A percentile compares a stretch with the other conserved stretches of the same genome.
Conservation (phyloP, 1,284 basidiomycete species). For the Ceratobasidium sp. region DNA sequence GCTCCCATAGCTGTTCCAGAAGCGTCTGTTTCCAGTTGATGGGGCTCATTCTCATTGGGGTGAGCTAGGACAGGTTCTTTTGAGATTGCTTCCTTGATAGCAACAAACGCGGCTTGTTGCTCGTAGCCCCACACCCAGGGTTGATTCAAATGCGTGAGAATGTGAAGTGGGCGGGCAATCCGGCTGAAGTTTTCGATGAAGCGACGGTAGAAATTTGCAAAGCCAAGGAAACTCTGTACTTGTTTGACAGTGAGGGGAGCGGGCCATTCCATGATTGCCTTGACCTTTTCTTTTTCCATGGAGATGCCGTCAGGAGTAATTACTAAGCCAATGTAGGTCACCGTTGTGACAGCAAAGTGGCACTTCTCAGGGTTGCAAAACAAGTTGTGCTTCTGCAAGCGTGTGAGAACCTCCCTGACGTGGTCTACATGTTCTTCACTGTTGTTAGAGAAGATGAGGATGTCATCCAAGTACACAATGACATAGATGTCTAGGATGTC, state of each 20-base stretch:
- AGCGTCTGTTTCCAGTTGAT: conserved; percentile 28
- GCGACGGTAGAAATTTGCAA: conserved; percentile 49
- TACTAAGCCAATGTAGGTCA: conserved; percentile 19
- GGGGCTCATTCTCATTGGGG: conserved; percentile 4
- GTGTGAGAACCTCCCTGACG: conserved; percentile 44
- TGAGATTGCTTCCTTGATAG: conserved; percentile 41
- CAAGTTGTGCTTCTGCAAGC: conserved; percentile 40
- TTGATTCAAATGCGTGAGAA: conserved; percentile 43
- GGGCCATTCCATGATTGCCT: conserved; percentile 47
- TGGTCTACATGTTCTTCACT: conserved; percentile 41
- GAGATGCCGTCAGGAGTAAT: conserved; percentile 3
- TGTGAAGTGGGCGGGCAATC: conserved; percentile 45
- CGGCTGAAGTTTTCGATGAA: conserved; percentile 48
- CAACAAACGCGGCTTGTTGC: conserved; percentile 46
- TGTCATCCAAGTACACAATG: conserved; percentile 42
- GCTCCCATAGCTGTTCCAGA: conserved; percentile 30
- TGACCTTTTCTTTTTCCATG: conserved; percentile 48
- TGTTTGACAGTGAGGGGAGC: conserved; percentile 45
- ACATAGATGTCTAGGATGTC: conserved; percentile 23
- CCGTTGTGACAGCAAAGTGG: conserved; percentile 43
- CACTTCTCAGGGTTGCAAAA: conserved; percentile 46
- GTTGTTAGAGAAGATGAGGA: conserved; percentile 42
- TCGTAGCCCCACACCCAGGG: conserved; percentile 40
- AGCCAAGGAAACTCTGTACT: conserved; percentile 49
- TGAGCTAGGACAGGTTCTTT: conserved; percentile 22